Percentiles rank a stretch among this genome's conserved stretches.
These are phyloP conservation scores for Ogataea paraovalis DNA, from an alignment of 805 yeast genomes.

Conservation along the genomic window DNA sequence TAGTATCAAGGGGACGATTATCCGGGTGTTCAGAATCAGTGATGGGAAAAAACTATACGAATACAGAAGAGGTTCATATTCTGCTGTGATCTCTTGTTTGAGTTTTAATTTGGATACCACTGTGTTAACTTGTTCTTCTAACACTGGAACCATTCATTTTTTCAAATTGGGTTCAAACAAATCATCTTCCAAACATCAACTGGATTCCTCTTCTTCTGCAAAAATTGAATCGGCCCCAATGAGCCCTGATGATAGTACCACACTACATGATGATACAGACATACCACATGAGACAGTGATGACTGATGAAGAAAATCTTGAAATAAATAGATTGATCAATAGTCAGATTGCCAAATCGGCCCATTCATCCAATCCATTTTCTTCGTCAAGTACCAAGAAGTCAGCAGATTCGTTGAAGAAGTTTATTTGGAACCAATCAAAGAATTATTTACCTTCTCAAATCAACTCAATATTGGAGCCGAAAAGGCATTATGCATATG, in stretches of 20 bases:
- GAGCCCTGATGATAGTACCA: background rate
- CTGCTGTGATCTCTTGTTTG: slow-evolving; percentile 73
- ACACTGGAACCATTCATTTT: slow-evolving; percentile 90
- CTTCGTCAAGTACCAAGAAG: slow-evolving; percentile 11
- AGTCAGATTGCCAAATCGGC: slow-evolving; percentile 10
- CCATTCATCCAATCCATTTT: slow-evolving; percentile 4
- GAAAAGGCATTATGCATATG: slow-evolving; percentile 84
- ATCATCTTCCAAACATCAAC: background rate
- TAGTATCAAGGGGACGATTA: slow-evolving; percentile 84
- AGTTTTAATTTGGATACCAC: slow-evolving; percentile 68
- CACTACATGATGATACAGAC: slow-evolving; percentile 5
- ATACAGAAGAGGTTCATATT: slow-evolving; percentile 83
- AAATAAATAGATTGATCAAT: slow-evolving; percentile 29
- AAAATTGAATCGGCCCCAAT: background rate
- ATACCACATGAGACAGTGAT: slow-evolving; percentile 22
- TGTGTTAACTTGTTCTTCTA: slow-evolving; percentile 76
- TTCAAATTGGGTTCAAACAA: slow-evolving; percentile 37
- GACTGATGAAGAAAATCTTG: slow-evolving; percentile 25
- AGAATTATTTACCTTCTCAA: slow-evolving; percentile 62
- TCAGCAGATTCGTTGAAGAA: slow-evolving; percentile 25
- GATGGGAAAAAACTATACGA: slow-evolving; percentile 63
- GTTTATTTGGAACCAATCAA: slow-evolving; percentile 26
- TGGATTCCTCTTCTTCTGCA: background rate
- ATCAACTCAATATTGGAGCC: slow-evolving; percentile 85
- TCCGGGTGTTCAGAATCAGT: slow-evolving; percentile 71